phyloP scores from a whole-genome alignment of 2,329 filamentous ascomycete species.

The Myotisia sp. region DNA sequence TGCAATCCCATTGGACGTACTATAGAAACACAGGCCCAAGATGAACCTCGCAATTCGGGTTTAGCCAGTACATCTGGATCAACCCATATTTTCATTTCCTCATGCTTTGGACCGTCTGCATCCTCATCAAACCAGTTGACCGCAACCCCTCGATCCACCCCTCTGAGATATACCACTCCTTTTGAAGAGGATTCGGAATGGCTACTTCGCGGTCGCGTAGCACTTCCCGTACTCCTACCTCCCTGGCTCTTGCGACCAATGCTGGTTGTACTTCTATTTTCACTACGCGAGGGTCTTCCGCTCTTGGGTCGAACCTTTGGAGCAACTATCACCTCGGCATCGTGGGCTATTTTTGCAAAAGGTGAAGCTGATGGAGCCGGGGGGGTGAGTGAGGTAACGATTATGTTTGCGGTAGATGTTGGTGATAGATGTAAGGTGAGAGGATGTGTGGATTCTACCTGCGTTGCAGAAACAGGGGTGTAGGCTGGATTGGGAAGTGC shows the following conservation, averaged over 20 bases:
- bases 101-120: conserved; percentile 38
- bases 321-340: conserved; percentile 93
- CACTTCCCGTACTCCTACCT: conserved; percentile 59
- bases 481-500: conserved; percentile 77
- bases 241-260: conserved; percentile 59
- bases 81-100: conserved; percentile 64
- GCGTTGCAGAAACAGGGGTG: conserved; percentile 31
- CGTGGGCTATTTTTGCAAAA: conserved; percentile 84
- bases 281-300: conserved; percentile 47
- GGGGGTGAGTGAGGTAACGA: conserved; percentile 69
- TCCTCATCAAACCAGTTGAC: conserved; percentile 67
- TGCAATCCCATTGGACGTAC: conserved; percentile 67
- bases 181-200: conserved; percentile 47
- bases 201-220: conserved; percentile 44
- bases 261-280: conserved; percentile 66
- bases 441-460: conserved; percentile 51
- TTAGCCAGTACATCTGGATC: conserved; percentile 61
- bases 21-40: conserved; percentile 71
- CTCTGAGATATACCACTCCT: conserved; percentile 56
- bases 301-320: conserved; percentile 71
- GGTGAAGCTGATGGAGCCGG: conserved; percentile 50
- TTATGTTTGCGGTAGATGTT: conserved; percentile 87
- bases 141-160: conserved; percentile 56
- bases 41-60: conserved; percentile 59
- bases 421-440: conserved; percentile 87